Percentiles rank a stretch among this genome's conserved stretches.
phyloP scores from a whole-genome alignment of 2,329 filamentous ascomycete species.

The Onygena corvina region DNA sequence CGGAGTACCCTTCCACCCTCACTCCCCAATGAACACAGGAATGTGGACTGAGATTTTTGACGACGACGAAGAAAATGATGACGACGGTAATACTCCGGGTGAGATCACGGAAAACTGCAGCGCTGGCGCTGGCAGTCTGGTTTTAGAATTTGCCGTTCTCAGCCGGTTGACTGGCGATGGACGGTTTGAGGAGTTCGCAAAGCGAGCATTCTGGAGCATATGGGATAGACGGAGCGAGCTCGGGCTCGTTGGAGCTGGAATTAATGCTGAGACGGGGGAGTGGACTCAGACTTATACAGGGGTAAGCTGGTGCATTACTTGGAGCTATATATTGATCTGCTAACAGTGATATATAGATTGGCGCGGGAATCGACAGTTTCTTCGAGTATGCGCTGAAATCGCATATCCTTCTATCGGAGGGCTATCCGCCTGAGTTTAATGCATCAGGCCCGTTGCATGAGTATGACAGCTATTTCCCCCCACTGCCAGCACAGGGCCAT shows the following conservation, averaged over 20 bases:
- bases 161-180: constrained; percentile 76
- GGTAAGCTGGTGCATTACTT: constrained; percentile 22
- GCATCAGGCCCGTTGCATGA: constrained; percentile 32
- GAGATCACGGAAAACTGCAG: constrained; percentile 96
- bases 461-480: constrained; percentile 54
- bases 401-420: constrained; percentile 75
- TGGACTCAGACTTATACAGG: constrained; percentile 88
- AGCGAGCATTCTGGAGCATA: constrained; percentile 93
- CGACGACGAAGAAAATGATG: constrained; percentile 14
- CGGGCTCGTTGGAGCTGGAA: constrained; percentile 77
- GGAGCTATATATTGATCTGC: not conserved
- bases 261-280: constrained; percentile 78
- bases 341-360: constrained; percentile 44
- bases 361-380: constrained; percentile 93
- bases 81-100: constrained; percentile 25
- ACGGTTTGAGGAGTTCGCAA: constrained; percentile 80
- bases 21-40: constrained; percentile 59
- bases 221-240: constrained; percentile 78
- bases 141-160: constrained; percentile 83
- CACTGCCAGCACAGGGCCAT: constrained; percentile 53
- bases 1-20: constrained; percentile 84
- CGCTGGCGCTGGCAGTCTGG: constrained; percentile 87
- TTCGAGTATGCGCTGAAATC: constrained; percentile 97
- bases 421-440: constrained; percentile 33
- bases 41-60: constrained; percentile 17